These are phyloP conservation scores for Plectosphaerella cucumerina DNA, from an alignment of 2,329 filamentous ascomycete species.

Conservation along the genomic window DNA sequence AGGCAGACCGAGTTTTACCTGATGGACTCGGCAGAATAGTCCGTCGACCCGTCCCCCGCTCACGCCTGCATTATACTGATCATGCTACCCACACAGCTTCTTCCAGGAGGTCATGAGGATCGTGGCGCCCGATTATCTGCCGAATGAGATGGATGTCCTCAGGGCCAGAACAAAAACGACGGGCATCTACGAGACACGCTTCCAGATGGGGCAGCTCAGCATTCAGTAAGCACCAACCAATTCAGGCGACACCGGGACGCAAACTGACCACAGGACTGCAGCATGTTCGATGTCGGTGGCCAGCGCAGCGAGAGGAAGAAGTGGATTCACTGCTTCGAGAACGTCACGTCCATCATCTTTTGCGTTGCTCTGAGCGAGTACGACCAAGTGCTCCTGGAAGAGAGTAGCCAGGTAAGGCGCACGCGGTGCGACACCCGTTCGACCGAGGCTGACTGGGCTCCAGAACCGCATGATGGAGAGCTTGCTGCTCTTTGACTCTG, in stretches of 20 bases:
- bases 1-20: conserved; percentile 97
- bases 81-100: conserved; percentile 59
- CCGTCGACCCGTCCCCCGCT: conserved; percentile 30
- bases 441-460: not conserved
- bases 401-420: conserved; percentile 81
- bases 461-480: conserved; percentile 99
- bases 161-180: conserved; percentile 97
- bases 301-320: conserved; percentile 98
- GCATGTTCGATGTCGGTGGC: conserved; percentile 98
- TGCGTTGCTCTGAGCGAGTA: conserved; percentile 98
- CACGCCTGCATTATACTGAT: conserved; percentile 14
- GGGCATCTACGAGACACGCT: conserved; percentile 97
- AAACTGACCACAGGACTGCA: conserved; percentile 35
- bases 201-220: conserved; percentile 96
- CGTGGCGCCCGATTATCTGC: conserved; percentile 78
- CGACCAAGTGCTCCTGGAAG: conserved; percentile 93
- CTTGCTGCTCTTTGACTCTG: conserved; percentile 91
- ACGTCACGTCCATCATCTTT: conserved; percentile 99
- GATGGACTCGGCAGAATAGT: conserved; percentile 99
- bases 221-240: conserved; percentile 71
- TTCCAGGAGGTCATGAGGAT: conserved; percentile 91
- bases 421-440: not conserved
- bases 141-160: conserved; percentile 90
- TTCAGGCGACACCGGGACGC: not conserved
- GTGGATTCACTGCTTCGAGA: conserved; percentile 99